Percentiles rank a stretch among this genome's conserved stretches.
Evolutionary conservation across 1,284 basidiomycete genomes (phyloP).

Genomic region (Kwoniella shivajii): DNA sequence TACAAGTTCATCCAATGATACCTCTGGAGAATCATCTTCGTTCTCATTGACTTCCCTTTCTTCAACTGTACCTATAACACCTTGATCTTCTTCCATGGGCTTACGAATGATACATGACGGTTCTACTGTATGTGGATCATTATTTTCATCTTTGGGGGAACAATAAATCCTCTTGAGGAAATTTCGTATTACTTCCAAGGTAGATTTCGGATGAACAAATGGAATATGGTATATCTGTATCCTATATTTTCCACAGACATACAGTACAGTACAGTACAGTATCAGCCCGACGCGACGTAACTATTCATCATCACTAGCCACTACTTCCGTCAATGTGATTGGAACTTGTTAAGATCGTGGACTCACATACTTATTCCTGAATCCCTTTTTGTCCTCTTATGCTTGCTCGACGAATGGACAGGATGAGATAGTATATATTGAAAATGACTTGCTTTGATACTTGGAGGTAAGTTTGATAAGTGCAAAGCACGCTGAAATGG

Average conservation of each 20-base stretch:
- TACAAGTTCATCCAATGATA: not conserved
- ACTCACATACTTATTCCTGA: constrained; percentile 17
- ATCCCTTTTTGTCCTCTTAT: not conserved
- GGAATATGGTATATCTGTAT: constrained; percentile 20
- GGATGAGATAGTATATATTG: constrained; percentile 17
- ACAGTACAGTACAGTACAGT: too few relatives aligned
- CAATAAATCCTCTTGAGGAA: not conserved
- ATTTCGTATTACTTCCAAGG: not conserved
- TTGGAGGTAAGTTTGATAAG: constrained; percentile 15
- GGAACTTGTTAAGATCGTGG: too few relatives aligned
- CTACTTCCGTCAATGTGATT: too few relatives aligned
- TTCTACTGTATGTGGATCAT: not conserved
- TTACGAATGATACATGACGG: not conserved
- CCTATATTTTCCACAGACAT: constrained; percentile 2
- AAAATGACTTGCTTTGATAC: constrained; percentile 7
- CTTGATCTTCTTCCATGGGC: not conserved
- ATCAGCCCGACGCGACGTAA: too few relatives aligned
- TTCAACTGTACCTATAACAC: not conserved
- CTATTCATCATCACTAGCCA: not conserved
- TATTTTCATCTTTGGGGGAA: not conserved
- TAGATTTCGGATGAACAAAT: not conserved
- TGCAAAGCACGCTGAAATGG: constrained; percentile 16
- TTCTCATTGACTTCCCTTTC: not conserved
- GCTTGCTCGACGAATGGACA: not conserved
- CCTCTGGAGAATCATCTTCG: not conserved